Conservation (phyloP, 192 early-diverging fungal genomes). For the Haplosporangium gracile region DNA sequence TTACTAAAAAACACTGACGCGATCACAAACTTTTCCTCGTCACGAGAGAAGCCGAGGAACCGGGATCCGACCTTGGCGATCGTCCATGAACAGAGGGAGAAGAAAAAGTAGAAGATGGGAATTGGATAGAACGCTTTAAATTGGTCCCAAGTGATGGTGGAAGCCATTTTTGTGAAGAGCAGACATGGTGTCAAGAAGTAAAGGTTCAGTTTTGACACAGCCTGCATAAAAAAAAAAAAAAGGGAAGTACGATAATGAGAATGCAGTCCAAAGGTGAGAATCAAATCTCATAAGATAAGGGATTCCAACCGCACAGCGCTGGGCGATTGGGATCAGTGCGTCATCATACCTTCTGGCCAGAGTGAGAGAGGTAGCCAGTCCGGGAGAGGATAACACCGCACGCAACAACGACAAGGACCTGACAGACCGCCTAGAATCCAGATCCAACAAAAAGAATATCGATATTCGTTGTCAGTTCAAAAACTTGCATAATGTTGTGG, state of each 20-base stretch:
- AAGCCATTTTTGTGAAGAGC: slow-evolving; percentile 80
- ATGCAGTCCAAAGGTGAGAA: neutral
- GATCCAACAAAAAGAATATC: neutral
- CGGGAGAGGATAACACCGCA: slow-evolving; percentile 43
- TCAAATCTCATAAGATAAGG: neutral
- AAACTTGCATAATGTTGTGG: too few species aligned
- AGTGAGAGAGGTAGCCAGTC: slow-evolving; percentile 43
- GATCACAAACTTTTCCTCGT: slow-evolving; percentile 70
- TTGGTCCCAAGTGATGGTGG: slow-evolving; percentile 72
- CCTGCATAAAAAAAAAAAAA: slow-evolving; percentile 26
- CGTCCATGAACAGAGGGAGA: slow-evolving; percentile 46
- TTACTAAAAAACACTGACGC: slow-evolving; percentile 78
- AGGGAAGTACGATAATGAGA: neutral
- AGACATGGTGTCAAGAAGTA: slow-evolving; percentile 82
- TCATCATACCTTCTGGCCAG: slow-evolving; percentile 44
- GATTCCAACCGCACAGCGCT: neutral
- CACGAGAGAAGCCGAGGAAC: slow-evolving; percentile 55
- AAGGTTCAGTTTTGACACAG: slow-evolving; percentile 70
- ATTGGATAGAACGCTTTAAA: slow-evolving; percentile 81
- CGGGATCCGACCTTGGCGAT: slow-evolving; percentile 49
- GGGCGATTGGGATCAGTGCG: too few species aligned
- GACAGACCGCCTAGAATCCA: slow-evolving; percentile 39
- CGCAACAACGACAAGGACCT: slow-evolving; percentile 37
- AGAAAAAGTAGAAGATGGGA: slow-evolving; percentile 64
- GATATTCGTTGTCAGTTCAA: too few species aligned